Conservation (phyloP, 2,329 filamentous ascomycete genomes). For the Arachnomyces sp. region DNA sequence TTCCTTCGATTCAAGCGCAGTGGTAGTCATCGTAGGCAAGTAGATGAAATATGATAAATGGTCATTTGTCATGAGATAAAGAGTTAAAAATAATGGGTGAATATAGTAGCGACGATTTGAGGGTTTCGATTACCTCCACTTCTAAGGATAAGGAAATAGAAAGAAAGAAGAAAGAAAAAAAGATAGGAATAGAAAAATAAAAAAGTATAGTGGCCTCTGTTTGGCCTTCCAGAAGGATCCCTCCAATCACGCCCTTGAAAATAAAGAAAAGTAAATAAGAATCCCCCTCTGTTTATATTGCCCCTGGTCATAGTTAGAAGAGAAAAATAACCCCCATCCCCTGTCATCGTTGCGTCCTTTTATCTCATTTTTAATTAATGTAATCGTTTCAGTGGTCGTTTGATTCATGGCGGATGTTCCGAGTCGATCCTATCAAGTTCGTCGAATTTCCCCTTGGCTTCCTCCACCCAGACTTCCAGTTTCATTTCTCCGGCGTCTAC, state of each 20-base stretch:
- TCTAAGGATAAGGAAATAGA: conserved; percentile 1
- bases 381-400: too few relatives aligned
- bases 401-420: conserved; percentile 27
- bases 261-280: not conserved
- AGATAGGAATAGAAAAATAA: conserved; percentile 10
- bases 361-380: not conserved
- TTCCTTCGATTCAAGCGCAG: too few relatives aligned
- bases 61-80: too few relatives aligned
- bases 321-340: conserved; percentile 11
- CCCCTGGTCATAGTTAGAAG: conserved; percentile 3
- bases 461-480: conserved; percentile 64
- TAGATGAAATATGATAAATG: too few relatives aligned
- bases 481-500: conserved; percentile 59
- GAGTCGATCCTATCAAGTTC: conserved; percentile 30
- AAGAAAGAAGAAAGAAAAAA: conserved; percentile 14
- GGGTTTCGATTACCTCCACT: too few relatives aligned
- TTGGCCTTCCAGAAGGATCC: too few relatives aligned
- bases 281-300: too few relatives aligned
- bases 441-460: conserved; percentile 48
- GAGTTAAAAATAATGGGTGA: too few relatives aligned
- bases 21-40: too few relatives aligned
- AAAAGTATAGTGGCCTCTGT: not conserved
- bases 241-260: not conserved
- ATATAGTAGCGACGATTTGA: too few relatives aligned
- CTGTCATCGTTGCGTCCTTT: conserved; percentile 10